A percentile compares a stretch with the other conserved stretches of the same genome.
Conservation (phyloP, 306 rosid genomes). For the Quercus ilex region DNA sequence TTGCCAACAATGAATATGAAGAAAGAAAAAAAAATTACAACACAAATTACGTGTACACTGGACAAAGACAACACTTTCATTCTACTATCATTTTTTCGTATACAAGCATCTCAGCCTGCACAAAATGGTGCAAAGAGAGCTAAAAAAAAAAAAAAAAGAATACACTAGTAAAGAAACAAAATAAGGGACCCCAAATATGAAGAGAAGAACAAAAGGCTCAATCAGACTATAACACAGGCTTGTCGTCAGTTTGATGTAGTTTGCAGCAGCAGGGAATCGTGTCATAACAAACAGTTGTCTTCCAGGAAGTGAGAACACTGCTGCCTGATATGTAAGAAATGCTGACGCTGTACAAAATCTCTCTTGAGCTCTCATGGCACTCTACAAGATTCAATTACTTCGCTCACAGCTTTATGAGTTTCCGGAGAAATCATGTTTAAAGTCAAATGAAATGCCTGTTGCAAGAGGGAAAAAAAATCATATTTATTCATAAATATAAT, state of each 20-base stretch:
- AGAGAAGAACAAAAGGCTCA: conserved; percentile 8
- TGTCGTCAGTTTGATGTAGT: conserved; percentile 29
- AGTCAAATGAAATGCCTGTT: conserved; percentile 91
- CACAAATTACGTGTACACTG: conserved; percentile 28
- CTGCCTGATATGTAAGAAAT: conserved; percentile 16
- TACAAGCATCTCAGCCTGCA: conserved; percentile 53
- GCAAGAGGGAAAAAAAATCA: background rate
- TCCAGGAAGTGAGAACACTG: background rate
- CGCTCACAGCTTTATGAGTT: conserved; percentile 88
- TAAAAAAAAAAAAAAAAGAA: conserved; percentile 6
- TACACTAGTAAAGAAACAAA: conserved; percentile 7
- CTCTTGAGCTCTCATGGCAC: conserved; percentile 41
- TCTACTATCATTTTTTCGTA: conserved; percentile 44
- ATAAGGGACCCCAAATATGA: background rate
- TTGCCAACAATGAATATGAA: conserved; percentile 33
- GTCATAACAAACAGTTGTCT: conserved; percentile 28
- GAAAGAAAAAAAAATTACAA: conserved; percentile 29
- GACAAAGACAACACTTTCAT: conserved; percentile 38
- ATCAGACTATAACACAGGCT: conserved; percentile 26
- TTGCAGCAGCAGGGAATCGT: conserved; percentile 28
- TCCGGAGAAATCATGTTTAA: conserved; percentile 95
- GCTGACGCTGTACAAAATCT: conserved; percentile 60
- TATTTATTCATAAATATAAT: background rate
- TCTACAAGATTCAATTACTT: conserved; percentile 94
- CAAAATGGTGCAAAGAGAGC: conserved; percentile 37